phyloP scores from a whole-genome alignment of 768 basidiomycete species.

The Infundibulicybe gibba region DNA sequence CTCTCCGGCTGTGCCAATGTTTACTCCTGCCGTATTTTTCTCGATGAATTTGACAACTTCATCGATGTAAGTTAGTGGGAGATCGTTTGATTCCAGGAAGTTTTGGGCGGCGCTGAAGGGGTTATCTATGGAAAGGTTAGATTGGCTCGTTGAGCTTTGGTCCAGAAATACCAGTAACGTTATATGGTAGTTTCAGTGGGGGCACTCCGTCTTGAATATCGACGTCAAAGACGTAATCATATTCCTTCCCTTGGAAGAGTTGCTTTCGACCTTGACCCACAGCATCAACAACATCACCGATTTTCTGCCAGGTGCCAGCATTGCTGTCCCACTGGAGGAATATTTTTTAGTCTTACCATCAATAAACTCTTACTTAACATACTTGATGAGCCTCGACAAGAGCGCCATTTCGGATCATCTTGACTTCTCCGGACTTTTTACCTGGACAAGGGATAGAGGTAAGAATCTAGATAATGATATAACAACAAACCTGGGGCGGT shows the following conservation, averaged over 20 bases:
- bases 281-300: constrained; percentile 95
- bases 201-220: constrained; percentile 93
- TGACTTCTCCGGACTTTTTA: constrained; percentile 90
- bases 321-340: constrained; percentile 72
- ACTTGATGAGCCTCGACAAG: constrained; percentile 91
- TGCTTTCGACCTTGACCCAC: constrained; percentile 88
- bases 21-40: constrained; percentile 81
- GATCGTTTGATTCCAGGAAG: constrained; percentile 81
- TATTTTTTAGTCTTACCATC: constrained; percentile 2
- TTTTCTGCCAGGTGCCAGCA: constrained; percentile 77
- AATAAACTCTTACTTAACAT: constrained; percentile 11
- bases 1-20: constrained; percentile 53
- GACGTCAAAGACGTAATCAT: constrained; percentile 99
- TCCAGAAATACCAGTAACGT: constrained; percentile 63
- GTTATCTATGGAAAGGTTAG: constrained; percentile 60
- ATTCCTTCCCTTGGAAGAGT: constrained; percentile 90
- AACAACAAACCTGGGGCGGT: constrained; percentile 56
- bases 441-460: constrained; percentile 37
- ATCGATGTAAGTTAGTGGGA: constrained; percentile 81
- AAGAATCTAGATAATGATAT: background rate
- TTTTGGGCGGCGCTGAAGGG: constrained; percentile 86
- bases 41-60: constrained; percentile 93
- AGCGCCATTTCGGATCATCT: constrained; percentile 82
- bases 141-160: background rate
- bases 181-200: constrained; percentile 92